Evolutionary conservation across 208 protist genomes (phyloP), one percentile per base, ranked within the genome.

Genomic region (Wallacemonas sp.): DNA sequence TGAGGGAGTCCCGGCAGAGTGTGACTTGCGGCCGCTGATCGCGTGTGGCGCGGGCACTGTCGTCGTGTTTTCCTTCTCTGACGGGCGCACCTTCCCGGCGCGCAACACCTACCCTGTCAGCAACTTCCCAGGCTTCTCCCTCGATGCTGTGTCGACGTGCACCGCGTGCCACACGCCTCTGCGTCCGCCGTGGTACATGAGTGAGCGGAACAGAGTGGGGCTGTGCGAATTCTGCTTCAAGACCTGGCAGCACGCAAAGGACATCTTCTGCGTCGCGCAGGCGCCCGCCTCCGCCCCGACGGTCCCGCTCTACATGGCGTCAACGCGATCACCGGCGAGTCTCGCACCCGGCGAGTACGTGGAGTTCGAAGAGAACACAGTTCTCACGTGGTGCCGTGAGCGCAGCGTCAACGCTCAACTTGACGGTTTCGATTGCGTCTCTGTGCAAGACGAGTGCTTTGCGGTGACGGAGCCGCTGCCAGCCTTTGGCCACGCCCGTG

Each of bases 211-310:
- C 26, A 0, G 52, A 3, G 58, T 79, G 52, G 74, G 63, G 16
- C 78, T 96, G 32, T 96, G 91, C 61, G 70, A 77, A 14, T 67
- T 71, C 43, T 96, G 91, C 62, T 96, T 96, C 73, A 81, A 69
- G 26, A 81, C 71, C 32, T 96, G 91, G 91, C 84, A 86, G 49
- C 70, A 76, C 29, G 88, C 91, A 8, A 85, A 86, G 64, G 63
- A 77, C 33, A 77, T 92, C 49, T 94, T 94, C 70, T 87, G 81
- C 58, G 48, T 80, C 14, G 65, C 64, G 39, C 60, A 49, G 26
- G 19, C 34, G 6, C 74, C 71, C 14, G 17, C 64, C 1, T 56
- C 62, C 23, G 39, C 70, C 9, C 54, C 39, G 17, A 27, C 43
- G 29, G 44, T 88, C 24, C 78, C 86, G n/a, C 76, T 76, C 44